These are phyloP conservation scores for Gynochthodes officinalis DNA, from an alignment of 257 asterid genomes.

Conservation along the genomic window DNA sequence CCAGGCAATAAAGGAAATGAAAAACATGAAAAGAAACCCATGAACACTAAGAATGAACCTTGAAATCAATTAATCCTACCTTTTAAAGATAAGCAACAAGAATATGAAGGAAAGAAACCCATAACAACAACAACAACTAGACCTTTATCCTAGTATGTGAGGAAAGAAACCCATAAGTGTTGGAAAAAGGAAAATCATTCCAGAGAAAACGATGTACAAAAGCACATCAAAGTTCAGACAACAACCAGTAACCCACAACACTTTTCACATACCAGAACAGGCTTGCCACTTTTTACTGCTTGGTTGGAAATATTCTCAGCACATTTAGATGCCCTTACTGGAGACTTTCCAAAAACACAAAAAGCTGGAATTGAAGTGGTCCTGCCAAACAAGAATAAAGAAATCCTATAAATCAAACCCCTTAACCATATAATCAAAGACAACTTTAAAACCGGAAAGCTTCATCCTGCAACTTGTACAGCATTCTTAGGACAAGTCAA, in stretches of 20 bases:
- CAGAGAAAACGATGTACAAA: not conserved
- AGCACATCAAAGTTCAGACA: not conserved
- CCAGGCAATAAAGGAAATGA: not conserved
- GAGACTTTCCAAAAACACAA: constrained; percentile 76
- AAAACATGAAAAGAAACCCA: not conserved
- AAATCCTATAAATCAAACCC: not conserved
- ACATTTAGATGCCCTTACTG: constrained; percentile 50
- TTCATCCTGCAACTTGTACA: not conserved
- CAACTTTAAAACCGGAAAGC: not conserved
- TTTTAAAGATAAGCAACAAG: not conserved
- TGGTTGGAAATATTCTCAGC: constrained; percentile 39
- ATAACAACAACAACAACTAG: too few species aligned
- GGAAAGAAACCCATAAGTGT: too few species aligned
- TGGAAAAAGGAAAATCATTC: not conserved
- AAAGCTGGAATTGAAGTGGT: constrained; percentile 80
- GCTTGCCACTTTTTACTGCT: constrained; percentile 45
- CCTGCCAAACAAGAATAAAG: constrained; percentile 40
- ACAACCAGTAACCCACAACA: not conserved
- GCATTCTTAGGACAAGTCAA: not conserved
- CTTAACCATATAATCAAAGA: not conserved
- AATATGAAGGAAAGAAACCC: not conserved
- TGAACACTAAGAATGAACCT: not conserved
- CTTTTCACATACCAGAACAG: constrained; percentile 57
- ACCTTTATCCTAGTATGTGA: too few species aligned
- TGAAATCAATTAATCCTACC: not conserved